A percentile compares a stretch with the other conserved stretches of the same genome.
Conservation (phyloP, 106 monocot species). For the Cymbidium sinense region DNA sequence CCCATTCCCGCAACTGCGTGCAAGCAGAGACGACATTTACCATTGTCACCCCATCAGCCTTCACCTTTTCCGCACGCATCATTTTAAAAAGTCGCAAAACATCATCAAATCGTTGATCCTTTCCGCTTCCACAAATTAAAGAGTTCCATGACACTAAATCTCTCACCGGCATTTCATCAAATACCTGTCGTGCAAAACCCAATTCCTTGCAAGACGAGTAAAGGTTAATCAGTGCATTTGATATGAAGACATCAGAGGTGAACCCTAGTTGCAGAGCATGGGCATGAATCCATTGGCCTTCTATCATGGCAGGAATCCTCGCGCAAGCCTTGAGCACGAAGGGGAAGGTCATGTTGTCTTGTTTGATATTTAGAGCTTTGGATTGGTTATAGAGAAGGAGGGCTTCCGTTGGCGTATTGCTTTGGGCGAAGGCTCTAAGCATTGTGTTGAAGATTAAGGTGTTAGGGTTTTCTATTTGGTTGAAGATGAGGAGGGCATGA, state of each 20-base stretch:
- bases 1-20: slow-evolving; percentile 35
- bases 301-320: slow-evolving; percentile 5
- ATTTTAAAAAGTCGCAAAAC: slow-evolving; percentile 22
- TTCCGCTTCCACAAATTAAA: slow-evolving; percentile 32
- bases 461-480: slow-evolving; percentile 25
- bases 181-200: slow-evolving; percentile 16
- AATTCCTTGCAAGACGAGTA: slow-evolving; percentile 17
- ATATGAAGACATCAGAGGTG: slow-evolving; percentile 19
- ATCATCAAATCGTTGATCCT: slow-evolving; percentile 15
- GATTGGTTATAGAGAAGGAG: slow-evolving; percentile 21
- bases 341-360: slow-evolving; percentile 37
- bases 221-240: slow-evolving; percentile 33
- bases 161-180: slow-evolving; percentile 37
- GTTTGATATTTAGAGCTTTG: slow-evolving; percentile 11
- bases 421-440: slow-evolving; percentile 25
- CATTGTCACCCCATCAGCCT: slow-evolving; percentile 40
- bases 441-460: slow-evolving; percentile 23
- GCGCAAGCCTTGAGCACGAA: slow-evolving; percentile 39
- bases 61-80: slow-evolving; percentile 20
- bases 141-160: slow-evolving; percentile 53
- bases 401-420: slow-evolving; percentile 23
- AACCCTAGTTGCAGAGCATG: slow-evolving; percentile 29
- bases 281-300: slow-evolving; percentile 24
- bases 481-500: slow-evolving; percentile 17
- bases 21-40: slow-evolving; percentile 38